Conservation (phyloP, 78 protist species). For the Chrysochromulina parva region DNA sequence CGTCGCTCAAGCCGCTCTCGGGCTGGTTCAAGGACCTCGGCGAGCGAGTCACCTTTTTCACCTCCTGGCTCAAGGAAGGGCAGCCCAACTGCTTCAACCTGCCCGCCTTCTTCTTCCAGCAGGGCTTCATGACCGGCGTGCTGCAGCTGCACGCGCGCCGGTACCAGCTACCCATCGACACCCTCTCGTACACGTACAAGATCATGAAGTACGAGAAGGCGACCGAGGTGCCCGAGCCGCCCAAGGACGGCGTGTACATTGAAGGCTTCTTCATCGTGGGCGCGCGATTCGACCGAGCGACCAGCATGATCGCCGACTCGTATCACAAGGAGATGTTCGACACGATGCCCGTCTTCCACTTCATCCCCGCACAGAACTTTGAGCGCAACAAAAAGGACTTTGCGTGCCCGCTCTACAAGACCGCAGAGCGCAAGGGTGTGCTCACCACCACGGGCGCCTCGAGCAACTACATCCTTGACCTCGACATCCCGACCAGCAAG, state of each 20-base stretch:
- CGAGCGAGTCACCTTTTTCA: slow-evolving; percentile 47
- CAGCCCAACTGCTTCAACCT: slow-evolving; percentile 63
- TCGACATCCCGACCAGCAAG: slow-evolving; percentile 56
- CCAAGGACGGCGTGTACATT: slow-evolving; percentile 50
- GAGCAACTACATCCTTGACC: slow-evolving; percentile 68
- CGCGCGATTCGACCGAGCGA: slow-evolving; percentile 45
- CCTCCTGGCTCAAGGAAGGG: slow-evolving; percentile 59
- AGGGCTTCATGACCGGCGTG: slow-evolving; percentile 72
- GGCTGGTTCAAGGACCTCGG: slow-evolving; percentile 76
- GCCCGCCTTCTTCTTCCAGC: slow-evolving; percentile 76
- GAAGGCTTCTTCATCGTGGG: slow-evolving; percentile 52
- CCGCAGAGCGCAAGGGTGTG: slow-evolving; percentile 67
- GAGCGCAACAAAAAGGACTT: slow-evolving; percentile 19
- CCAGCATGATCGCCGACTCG: slow-evolving; percentile 13
- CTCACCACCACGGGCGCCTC: slow-evolving; percentile 86
- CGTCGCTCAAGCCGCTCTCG: slow-evolving; percentile 72
- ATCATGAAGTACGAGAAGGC: background rate
- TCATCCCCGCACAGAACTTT: slow-evolving; percentile 5
- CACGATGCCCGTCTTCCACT: slow-evolving; percentile 69
- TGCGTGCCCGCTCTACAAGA: slow-evolving; percentile 80
- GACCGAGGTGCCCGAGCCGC: background rate
- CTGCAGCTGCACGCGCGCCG: slow-evolving; percentile 67
- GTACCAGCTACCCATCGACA: slow-evolving; percentile 55
- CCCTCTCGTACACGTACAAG: slow-evolving; percentile 38
- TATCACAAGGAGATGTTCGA: slow-evolving; percentile 55